phyloP scores from a whole-genome alignment of 1,284 basidiomycete species.

The Trichosporon ovoides region DNA sequence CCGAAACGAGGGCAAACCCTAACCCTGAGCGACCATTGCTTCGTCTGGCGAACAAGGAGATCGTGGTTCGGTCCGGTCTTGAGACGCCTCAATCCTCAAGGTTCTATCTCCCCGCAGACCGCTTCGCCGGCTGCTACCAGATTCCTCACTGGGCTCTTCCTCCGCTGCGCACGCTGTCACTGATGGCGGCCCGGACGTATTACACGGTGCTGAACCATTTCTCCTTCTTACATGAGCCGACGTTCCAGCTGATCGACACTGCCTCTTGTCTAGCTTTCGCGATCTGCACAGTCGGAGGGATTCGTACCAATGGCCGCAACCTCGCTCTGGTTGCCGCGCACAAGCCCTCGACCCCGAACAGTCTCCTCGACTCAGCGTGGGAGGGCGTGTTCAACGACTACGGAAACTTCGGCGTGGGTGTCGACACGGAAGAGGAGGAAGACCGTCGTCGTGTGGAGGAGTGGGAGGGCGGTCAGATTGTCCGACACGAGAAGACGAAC shows the following conservation, averaged over 20 bases:
- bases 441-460: constrained; percentile 24
- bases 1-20: constrained; percentile 38
- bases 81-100: constrained; percentile 14
- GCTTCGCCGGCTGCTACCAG: constrained; percentile 50
- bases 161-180: constrained; percentile 43
- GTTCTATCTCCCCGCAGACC: constrained; percentile 43
- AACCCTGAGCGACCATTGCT: constrained; percentile 47
- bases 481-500: constrained; percentile 49
- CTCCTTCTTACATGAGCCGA: constrained; percentile 50
- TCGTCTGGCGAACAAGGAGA: constrained; percentile 27
- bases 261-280: constrained; percentile 50
- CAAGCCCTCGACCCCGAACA: neutral
- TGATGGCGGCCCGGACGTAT: constrained; percentile 48
- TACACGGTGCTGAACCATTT: constrained; percentile 49
- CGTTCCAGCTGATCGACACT: constrained; percentile 48
- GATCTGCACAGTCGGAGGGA: constrained; percentile 50
- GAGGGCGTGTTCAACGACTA: constrained; percentile 15
- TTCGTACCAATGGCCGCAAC: constrained; percentile 22
- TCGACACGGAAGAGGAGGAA: constrained; percentile 17
- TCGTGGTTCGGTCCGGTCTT: constrained; percentile 13
- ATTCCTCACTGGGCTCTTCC: constrained; percentile 51
- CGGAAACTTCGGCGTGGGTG: constrained; percentile 10
- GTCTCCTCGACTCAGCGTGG: constrained; percentile 9
- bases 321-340: neutral
- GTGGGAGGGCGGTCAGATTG: constrained; percentile 38